These are phyloP conservation scores for Yamadazyma dushanensis DNA, from an alignment of 1,139 yeast genomes.

Conservation along the genomic window DNA sequence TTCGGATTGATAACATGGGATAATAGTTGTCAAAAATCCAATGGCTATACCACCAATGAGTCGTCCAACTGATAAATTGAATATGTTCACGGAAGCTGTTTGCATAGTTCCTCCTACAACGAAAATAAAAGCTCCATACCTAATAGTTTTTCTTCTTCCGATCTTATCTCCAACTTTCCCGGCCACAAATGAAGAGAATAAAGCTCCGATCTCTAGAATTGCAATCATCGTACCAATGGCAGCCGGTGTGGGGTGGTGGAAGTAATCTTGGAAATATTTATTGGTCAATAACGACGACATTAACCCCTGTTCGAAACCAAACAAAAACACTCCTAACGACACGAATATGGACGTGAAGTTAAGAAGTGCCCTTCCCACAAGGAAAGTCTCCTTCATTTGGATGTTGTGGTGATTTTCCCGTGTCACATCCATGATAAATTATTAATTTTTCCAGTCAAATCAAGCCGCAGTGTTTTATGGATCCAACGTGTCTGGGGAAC, in stretches of 20 bases:
- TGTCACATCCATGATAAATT: constrained; percentile 3
- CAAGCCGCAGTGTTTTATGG: not conserved
- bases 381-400: constrained; percentile 39
- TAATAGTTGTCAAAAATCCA: constrained; percentile 87
- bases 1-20: constrained; percentile 93
- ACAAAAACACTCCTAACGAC: constrained; percentile 56
- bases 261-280: constrained; percentile 69
- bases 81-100: constrained; percentile 47
- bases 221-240: constrained; percentile 55
- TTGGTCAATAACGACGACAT: constrained; percentile 67
- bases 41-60: constrained; percentile 85
- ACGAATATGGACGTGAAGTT: constrained; percentile 61
- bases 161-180: constrained; percentile 77
- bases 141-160: constrained; percentile 78
- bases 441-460: not conserved
- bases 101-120: constrained; percentile 81
- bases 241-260: constrained; percentile 59
- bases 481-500: too few relatives aligned
- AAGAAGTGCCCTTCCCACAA: constrained; percentile 54
- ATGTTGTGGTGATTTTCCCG: constrained; percentile 24
- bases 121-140: constrained; percentile 79
- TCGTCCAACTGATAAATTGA: constrained; percentile 66
- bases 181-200: constrained; percentile 71
- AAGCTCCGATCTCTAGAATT: constrained; percentile 70
- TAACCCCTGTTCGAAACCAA: constrained; percentile 65